Base-by-base conservation (phyloP, 2,329 filamentous ascomycete genomes). In the Penicillium sp. region DNA sequence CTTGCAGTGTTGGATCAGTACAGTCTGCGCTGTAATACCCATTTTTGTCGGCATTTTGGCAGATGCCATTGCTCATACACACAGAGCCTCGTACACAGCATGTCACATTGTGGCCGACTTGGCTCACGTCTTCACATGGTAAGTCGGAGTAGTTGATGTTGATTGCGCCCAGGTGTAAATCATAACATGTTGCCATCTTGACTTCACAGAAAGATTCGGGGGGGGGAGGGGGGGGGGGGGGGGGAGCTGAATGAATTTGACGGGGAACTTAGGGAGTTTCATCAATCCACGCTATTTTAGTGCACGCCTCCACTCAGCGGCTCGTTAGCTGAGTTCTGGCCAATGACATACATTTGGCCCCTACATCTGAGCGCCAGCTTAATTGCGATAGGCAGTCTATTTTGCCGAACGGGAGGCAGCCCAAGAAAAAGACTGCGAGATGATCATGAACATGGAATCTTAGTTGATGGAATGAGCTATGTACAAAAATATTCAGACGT, bases 21-120 rank as follows among this genome's bases (percentile, higher is more conserved):
- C 42, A 52, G 19, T 52, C 50, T 16, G 50, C 50, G 10, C 37
- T 52, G 35, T 52, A 52, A 35, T 46, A 24, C 16, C 50, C 42
- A 26, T 31, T n/a, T 3, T 39, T 16, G 21, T 37, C 27, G 14
- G 9, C 2, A 22, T 52, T 52, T 21, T 35, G 13, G 39, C 42
- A 52, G 42, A 52, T 52, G 4, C 50, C 50, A 24, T 52, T 45
- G 42, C 50, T 52, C 27, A 52, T 42, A 9, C 50, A 52, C 7
- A 39, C 44, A 21, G 39, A 45, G 24, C 50, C 50, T 46, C 42
- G 16, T 24, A 52, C 50, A 35, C 50, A 52, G 11, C 50, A 52
- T 33, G 42, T 52, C 42, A 27, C 27, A 19, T 52, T 52, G 29
- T 52, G 50, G 4, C 50, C 50, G 16, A 46, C 39, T 33, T 26